Evolutionary conservation across 371 early-diverging fungal genomes (phyloP), one percentile per base, ranked within the genome.

Genomic region (Mortierella polycephala): DNA sequence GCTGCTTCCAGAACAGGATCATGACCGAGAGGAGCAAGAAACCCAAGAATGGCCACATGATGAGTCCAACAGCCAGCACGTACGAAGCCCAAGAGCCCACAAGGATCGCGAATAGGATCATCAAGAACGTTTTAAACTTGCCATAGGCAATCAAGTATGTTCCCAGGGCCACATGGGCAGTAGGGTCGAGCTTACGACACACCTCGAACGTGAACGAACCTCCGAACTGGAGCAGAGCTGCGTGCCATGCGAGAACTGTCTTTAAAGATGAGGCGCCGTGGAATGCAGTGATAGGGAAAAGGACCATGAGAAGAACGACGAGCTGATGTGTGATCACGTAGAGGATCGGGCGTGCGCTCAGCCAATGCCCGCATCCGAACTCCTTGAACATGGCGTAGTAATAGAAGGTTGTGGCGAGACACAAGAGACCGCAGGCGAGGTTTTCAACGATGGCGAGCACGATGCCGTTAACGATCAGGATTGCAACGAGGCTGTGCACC

Each of bases 311-410:
- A 6, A 77, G 30, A 23, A 77, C 58, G 18, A 77, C 79, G 41
- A 77, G 66, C 18, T 77, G 79, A 47, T 77, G 79, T 12, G 79
- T 53, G 65, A 77, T 60, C 46, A 77, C 69, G 21, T 77, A 77
- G 44, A 77, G 72, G 52, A 77, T 77, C 3, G 79, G 79, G 44
- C 79, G 79, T 40, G 79, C 79, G 18, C 79, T 77, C 46, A 77
- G 59, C 79, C 79, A 77, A 52, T 77, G 79, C 44, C 79, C 79
- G 57, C 79, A 77, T 13, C 72, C 72, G 62, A 77, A 77, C 66
- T 77, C 79, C 39, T 72, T 77, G 66, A 77, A 77, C 79, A 77
- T 77, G 60, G 69, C 62, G n/a, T 77, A 77, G 66, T 77, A 77
- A 52, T 77, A 77, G 37, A 60, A 51, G 14, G 72, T 77, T 18